These are phyloP conservation scores for Fraxinus angustifolia DNA, from an alignment of 305 asterid species.

Conservation along the genomic window DNA sequence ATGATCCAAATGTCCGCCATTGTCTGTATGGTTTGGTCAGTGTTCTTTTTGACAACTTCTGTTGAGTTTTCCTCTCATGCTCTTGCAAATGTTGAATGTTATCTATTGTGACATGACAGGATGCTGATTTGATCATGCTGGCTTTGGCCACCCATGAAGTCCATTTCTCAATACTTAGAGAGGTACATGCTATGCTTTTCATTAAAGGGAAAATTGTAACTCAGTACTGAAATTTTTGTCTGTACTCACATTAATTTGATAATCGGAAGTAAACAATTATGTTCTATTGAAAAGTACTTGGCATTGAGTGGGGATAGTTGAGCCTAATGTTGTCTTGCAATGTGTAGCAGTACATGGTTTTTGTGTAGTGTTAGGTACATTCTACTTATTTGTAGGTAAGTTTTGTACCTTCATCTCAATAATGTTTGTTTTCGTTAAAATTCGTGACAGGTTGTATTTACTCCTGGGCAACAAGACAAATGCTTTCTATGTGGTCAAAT, in stretches of 20 bases:
- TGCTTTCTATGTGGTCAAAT: conserved; percentile 96
- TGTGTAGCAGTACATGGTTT: conserved; percentile 11
- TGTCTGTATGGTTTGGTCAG: conserved; percentile 96
- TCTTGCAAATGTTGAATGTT: conserved; percentile 12
- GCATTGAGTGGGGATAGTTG: conserved; percentile 9
- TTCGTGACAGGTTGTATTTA: conserved; percentile 65
- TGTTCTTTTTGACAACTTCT: conserved; percentile 1
- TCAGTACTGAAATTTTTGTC: not conserved
- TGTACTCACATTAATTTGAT: conserved; percentile 2
- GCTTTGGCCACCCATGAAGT: conserved; percentile 80
- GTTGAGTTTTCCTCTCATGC: conserved; percentile 1
- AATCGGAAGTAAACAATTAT: conserved; percentile 10
- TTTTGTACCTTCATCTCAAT: conserved; percentile 20
- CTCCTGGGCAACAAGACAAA: conserved; percentile 92
- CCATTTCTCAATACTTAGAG: conserved; percentile 88
- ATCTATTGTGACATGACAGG: conserved; percentile 42
- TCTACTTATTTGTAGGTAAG: conserved; percentile 3
- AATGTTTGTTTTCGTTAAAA: conserved; percentile 18
- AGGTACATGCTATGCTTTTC: conserved; percentile 47
- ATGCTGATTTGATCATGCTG: conserved; percentile 88
- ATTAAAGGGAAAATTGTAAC: not conserved
- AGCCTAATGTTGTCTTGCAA: conserved; percentile 11
- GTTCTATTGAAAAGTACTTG: conserved; percentile 6
- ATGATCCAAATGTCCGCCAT: conserved; percentile 91
- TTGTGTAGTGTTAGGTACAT: conserved; percentile 8